These are phyloP conservation scores for Neurospora sp. DNA, from an alignment of 495 filamentous ascomycete species.

Conservation along the genomic window DNA sequence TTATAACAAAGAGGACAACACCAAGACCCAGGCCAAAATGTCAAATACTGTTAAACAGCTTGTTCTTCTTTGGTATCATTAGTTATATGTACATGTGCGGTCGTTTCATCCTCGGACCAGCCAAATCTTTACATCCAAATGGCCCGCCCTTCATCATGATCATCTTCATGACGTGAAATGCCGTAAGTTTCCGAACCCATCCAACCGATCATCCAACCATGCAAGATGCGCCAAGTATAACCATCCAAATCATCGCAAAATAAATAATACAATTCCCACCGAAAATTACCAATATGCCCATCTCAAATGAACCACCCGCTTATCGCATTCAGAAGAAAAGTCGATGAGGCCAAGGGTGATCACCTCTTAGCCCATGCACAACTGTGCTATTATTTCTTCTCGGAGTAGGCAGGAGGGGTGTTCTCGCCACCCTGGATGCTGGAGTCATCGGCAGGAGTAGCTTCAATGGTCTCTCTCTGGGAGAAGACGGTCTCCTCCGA, in stretches of 20 bases:
- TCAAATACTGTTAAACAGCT: not conserved
- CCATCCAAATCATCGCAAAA: not conserved
- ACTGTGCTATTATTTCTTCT: not conserved
- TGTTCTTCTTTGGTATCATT: not conserved
- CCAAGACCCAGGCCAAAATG: not conserved
- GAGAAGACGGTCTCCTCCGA: constrained; percentile 31
- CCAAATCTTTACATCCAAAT: not conserved
- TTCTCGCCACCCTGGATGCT: not conserved
- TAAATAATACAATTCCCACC: not conserved
- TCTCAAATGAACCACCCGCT: not conserved
- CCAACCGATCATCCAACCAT: not conserved
- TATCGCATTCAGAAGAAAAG: not conserved
- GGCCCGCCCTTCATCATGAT: not conserved
- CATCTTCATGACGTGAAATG: not conserved
- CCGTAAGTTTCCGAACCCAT: not conserved
- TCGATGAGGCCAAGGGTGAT: not conserved
- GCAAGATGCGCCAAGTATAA: not conserved
- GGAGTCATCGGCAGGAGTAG: not conserved
- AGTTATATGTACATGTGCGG: not conserved
- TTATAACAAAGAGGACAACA: not conserved
- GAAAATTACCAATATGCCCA: not conserved
- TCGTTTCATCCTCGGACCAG: not conserved
- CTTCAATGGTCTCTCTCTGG: not conserved
- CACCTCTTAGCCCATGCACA: not conserved
- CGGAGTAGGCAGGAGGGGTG: not conserved